A percentile compares a stretch with the other conserved stretches of the same genome.
Evolutionary conservation across 306 rosid species (phyloP).

Genomic region (Fragaria nilgerrensis): DNA sequence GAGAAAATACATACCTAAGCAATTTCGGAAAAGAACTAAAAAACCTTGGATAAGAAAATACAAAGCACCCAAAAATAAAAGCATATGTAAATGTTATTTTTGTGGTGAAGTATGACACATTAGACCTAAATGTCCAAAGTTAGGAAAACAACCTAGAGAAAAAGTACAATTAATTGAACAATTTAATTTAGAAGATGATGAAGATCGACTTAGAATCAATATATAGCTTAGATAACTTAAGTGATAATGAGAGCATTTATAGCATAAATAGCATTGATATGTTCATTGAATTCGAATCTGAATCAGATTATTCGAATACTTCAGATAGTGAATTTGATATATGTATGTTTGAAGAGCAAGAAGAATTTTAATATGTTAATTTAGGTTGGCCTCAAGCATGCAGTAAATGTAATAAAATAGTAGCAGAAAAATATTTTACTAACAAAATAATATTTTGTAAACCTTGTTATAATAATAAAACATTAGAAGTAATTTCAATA

Average conservation of each 20-base stretch:
- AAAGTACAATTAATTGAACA: not conserved
- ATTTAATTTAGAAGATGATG: not conserved
- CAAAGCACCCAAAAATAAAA: not conserved
- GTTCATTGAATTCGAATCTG: not conserved
- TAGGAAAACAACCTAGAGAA: not conserved
- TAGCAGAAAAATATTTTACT: not conserved
- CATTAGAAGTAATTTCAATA: not conserved
- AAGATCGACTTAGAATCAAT: not conserved
- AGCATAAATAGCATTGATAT: not conserved
- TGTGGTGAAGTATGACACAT: not conserved
- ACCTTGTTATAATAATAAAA: not conserved
- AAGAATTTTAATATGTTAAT: not conserved
- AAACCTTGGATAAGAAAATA: conserved; percentile 1
- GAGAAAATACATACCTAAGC: not conserved
- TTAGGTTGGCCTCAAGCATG: not conserved
- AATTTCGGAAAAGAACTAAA: not conserved
- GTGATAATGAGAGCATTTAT: not conserved
- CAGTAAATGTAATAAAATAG: not conserved
- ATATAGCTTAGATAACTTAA: not conserved
- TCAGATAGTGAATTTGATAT: not conserved
- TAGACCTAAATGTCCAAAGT: not conserved
- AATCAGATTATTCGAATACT: not conserved
- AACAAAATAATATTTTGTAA: not conserved
- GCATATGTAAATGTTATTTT: not conserved
- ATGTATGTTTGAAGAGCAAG: not conserved